Evolutionary conservation across 257 asterid genomes (phyloP), one percentile per base, ranked within the genome.

Genomic region (Forsythia viridissima): DNA sequence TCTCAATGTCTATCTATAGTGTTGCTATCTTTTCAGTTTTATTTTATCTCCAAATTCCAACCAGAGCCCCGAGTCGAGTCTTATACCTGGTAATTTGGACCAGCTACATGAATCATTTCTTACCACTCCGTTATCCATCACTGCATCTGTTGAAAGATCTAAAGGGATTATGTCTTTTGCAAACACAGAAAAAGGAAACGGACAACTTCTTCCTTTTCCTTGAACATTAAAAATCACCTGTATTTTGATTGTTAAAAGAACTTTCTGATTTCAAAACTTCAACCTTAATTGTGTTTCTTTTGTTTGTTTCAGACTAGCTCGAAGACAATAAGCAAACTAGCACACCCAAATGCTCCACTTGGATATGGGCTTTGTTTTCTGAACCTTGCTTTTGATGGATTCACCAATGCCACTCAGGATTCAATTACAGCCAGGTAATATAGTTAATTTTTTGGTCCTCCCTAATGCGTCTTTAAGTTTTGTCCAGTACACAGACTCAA

Each of bases 331-430:
- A 91, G 96, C 88, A 93, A 93, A 90, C 87, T 96, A 71, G 98
- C 99, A 8, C 91, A 88, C 52, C 99, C 99, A 71, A 94, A 92
- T 80, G 94, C 98, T 78, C 97, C 94, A 71, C 97, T 96, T 43
- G 99, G 99, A 57, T 96, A 96, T 55, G 91, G 95, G 5, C 92
- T 96, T 38, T 96, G 99, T 80, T 91, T 90, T 73, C 82, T 96
- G 85, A 96, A 96, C 87, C 98, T 96, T 43, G 94, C 98, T 74
- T 96, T 93, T 76, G 99, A 96, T 82, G 99, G 99, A 76, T 96
- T 96, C 90, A 96, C 99, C 82, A 96, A 96, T 79, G 97, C 99
- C n/a, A 93, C 98, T 82, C 99, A 96, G 86, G 99, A 96, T 89
- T 91, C 97, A 3, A 92, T 96, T 80, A 86, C 92, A 6, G 87